Conservation (phyloP, 129 eudicot genomes). For the Pittosporum tobira region DNA sequence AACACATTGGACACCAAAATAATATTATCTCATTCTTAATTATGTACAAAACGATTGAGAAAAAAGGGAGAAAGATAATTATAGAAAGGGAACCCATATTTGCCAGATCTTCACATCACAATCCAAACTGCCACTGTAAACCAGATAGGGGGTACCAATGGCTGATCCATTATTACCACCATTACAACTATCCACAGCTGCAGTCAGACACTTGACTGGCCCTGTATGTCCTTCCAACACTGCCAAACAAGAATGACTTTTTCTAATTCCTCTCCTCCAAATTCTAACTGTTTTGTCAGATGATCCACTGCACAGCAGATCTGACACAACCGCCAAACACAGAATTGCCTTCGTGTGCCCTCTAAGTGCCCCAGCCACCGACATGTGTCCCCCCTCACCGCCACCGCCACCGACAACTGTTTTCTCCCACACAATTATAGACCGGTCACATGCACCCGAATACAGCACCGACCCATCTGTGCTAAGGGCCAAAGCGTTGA, state of each 20-base stretch:
- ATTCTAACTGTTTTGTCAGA: conserved; percentile 76
- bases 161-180: neutral
- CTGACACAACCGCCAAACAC: conserved; percentile 63
- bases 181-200: conserved; percentile 32
- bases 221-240: conserved; percentile 73
- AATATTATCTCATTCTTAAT: neutral
- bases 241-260: conserved; percentile 48
- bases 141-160: conserved; percentile 22
- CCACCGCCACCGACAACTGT: conserved; percentile 20
- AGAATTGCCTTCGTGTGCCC: conserved; percentile 76
- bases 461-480: conserved; percentile 50
- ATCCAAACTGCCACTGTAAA: conserved; percentile 89
- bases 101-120: conserved; percentile 69
- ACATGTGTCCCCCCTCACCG: conserved; percentile 34
- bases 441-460: conserved; percentile 89
- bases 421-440: conserved; percentile 77
- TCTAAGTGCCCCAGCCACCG: conserved; percentile 70
- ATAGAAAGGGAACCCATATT: conserved; percentile 47
- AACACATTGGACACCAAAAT: neutral
- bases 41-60: conserved; percentile 3
- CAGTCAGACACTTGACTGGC: conserved; percentile 74
- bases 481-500: conserved; percentile 71
- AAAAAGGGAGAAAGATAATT: neutral
- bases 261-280: conserved; percentile 54
- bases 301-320: conserved; percentile 78